These are phyloP conservation scores for Penicillium pulvis DNA, from an alignment of 495 filamentous ascomycete species.

Conservation along the genomic window DNA sequence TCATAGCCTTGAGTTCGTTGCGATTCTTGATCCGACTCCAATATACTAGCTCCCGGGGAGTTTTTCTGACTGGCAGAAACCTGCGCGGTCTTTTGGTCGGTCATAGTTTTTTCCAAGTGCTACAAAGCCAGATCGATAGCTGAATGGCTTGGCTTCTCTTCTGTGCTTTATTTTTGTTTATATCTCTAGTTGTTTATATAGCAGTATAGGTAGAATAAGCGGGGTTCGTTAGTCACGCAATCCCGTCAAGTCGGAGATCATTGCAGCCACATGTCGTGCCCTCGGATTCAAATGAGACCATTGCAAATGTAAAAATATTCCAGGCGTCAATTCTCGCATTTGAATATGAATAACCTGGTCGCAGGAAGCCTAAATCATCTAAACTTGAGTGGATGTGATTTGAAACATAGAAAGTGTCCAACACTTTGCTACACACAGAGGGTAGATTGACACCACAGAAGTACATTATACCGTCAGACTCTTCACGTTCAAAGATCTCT, in stretches of 20 bases:
- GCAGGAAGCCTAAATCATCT: too few species aligned
- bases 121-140: not conserved
- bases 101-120: constrained; percentile 3
- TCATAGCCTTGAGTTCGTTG: constrained; percentile 7
- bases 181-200: constrained; percentile 7
- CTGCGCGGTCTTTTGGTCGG: constrained; percentile 4
- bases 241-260: not conserved
- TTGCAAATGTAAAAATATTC: not conserved
- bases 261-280: constrained; percentile 14
- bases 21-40: constrained; percentile 15
- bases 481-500: not conserved
- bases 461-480: too few species aligned
- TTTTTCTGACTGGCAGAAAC: constrained; percentile 9
- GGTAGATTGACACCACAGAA: too few species aligned
- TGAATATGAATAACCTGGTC: too few species aligned
- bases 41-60: not conserved
- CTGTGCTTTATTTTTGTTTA: not conserved
- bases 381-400: too few species aligned
- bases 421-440: not conserved
- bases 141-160: too few species aligned
- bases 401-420: not conserved
- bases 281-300: constrained; percentile 8
- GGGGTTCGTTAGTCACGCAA: constrained; percentile 8
- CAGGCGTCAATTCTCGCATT: not conserved
- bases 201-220: not conserved